Percentiles rank a stretch among this genome's conserved stretches.
phyloP scores from a whole-genome alignment of 116 monocot species.

The Posidonia oceanica region DNA sequence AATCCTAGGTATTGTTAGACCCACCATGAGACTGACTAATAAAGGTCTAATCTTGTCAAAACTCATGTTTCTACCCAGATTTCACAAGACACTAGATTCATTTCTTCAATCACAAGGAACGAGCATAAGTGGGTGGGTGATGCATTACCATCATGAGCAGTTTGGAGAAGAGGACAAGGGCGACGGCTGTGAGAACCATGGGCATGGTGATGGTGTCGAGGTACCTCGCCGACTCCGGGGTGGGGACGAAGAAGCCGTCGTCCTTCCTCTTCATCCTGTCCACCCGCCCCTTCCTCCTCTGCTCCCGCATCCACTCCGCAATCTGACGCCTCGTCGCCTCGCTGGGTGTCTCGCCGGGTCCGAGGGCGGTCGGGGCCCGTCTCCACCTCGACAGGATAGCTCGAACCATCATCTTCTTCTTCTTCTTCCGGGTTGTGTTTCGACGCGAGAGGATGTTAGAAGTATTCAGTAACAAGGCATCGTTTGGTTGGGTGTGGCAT shows the following conservation, averaged over 20 bases:
- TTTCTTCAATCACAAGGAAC: too few relatives aligned
- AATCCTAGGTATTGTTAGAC: too few relatives aligned
- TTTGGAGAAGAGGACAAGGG: slow-evolving; percentile 76
- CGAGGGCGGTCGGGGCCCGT: slow-evolving; percentile 12
- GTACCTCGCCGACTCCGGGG: slow-evolving; percentile 66
- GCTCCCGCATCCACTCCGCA: slow-evolving; percentile 30
- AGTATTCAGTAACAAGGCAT: too few relatives aligned
- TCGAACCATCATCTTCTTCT: too few relatives aligned
- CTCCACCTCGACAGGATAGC: slow-evolving; percentile 7
- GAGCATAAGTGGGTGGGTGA: too few relatives aligned
- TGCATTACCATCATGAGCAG: slow-evolving; percentile 78
- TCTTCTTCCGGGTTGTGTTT: too few relatives aligned
- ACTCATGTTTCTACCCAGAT: too few relatives aligned
- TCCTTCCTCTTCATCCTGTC: slow-evolving; percentile 25
- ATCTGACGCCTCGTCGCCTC: slow-evolving; percentile 43
- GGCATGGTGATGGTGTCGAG: slow-evolving; percentile 92
- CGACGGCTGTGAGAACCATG: slow-evolving; percentile 94
- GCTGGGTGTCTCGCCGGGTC: slow-evolving; percentile 15
- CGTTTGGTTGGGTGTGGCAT: too few relatives aligned
- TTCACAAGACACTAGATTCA: too few relatives aligned
- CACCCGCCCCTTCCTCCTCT: slow-evolving; percentile 37
- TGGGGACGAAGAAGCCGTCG: slow-evolving; percentile 67
- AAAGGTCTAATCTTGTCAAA: too few relatives aligned
- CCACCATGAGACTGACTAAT: too few relatives aligned
- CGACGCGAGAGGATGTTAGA: too few relatives aligned